Conservation (phyloP, 1,284 basidiomycete species). For the Ustilago cynodontis region DNA sequence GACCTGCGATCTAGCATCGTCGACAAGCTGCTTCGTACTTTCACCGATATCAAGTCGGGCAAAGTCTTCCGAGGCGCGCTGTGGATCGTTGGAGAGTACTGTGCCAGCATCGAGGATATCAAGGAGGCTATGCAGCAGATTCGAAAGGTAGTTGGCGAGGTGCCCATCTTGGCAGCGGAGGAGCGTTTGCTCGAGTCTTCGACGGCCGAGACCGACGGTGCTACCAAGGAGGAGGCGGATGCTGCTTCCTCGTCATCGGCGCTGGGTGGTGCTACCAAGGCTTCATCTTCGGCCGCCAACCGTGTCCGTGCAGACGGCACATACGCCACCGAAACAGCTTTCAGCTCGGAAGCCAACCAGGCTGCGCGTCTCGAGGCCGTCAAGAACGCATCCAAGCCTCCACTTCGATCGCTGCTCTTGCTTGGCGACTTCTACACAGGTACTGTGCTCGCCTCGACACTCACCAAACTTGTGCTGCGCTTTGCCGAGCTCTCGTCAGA, state of each 20-base stretch:
- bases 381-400: conserved; percentile 89
- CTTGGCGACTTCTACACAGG: conserved; percentile 98
- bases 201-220: conserved; percentile 51
- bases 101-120: conserved; percentile 58
- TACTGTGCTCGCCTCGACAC: conserved; percentile 85
- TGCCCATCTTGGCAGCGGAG: conserved; percentile 86
- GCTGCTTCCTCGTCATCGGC: conserved; percentile 34
- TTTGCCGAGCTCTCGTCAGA: conserved; percentile 77
- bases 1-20: conserved; percentile 85
- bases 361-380: conserved; percentile 80
- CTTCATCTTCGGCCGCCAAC: conserved; percentile 73
- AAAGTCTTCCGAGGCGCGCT: conserved; percentile 97
- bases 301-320: conserved; percentile 93
- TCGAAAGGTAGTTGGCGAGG: conserved; percentile 89
- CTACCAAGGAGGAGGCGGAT: conserved; percentile 31
- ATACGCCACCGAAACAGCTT: conserved; percentile 96
- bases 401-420: conserved; percentile 89
- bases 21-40: conserved; percentile 85
- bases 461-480: conserved; percentile 92
- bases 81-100: conserved; percentile 98
- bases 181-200: conserved; percentile 69
- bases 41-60: conserved; percentile 92
- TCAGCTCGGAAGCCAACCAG: conserved; percentile 77
- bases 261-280: conserved; percentile 63
- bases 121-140: conserved; percentile 80